phyloP scores from a whole-genome alignment of 768 basidiomycete genomes.

The Lactarius sp. region DNA sequence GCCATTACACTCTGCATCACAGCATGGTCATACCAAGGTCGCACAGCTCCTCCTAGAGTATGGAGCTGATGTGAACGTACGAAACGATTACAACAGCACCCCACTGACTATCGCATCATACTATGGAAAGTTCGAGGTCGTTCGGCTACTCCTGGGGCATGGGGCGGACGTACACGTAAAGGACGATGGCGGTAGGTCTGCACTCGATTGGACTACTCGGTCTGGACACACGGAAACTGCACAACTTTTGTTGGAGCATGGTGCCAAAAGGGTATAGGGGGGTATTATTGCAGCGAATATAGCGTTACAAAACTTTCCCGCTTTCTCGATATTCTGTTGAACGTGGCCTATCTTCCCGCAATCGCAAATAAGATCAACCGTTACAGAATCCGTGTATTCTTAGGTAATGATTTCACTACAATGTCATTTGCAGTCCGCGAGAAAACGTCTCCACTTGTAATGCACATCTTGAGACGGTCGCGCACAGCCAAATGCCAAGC shows the following conservation, averaged over 20 bases:
- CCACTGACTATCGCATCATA: not conserved
- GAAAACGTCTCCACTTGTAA: too few relatives aligned
- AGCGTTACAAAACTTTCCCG: slow-evolving; percentile 46
- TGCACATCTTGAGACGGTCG: too few relatives aligned
- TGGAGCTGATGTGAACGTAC: not conserved
- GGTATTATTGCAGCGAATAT: not conserved
- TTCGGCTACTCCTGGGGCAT: not conserved
- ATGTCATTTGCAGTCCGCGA: too few relatives aligned
- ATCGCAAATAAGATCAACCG: not conserved
- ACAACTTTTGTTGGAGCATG: not conserved
- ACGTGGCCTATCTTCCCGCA: slow-evolving; percentile 61
- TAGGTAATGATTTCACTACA: too few relatives aligned
- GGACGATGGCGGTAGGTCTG: not conserved
- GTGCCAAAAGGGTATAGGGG: not conserved
- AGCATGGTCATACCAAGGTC: not conserved
- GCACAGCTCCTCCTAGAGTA: not conserved
- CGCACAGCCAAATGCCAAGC: too few relatives aligned
- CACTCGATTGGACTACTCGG: too few relatives aligned
- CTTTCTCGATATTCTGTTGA: slow-evolving; percentile 61
- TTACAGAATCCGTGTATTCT: too few relatives aligned
- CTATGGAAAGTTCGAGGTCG: not conserved
- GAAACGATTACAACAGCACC: not conserved
- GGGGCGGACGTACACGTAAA: not conserved
- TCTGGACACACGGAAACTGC: not conserved
- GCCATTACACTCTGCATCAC: not conserved